phyloP scores from a whole-genome alignment of 164 flowering plant genomes.

The Hamamelis virginiana region DNA sequence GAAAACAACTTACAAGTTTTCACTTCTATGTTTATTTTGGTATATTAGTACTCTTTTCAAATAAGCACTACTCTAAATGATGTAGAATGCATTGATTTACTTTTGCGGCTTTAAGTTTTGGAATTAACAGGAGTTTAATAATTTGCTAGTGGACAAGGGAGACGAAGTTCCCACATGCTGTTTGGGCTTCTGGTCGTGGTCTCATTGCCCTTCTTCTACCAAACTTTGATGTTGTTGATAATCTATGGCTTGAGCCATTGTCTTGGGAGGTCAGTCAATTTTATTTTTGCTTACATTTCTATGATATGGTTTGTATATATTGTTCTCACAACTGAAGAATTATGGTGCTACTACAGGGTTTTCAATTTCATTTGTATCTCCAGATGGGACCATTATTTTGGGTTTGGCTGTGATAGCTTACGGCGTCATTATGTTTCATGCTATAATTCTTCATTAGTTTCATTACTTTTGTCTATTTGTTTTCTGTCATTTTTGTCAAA shows the following conservation, averaged over 20 bases:
- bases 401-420: not conserved
- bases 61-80: not conserved
- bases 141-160: conserved; percentile 80
- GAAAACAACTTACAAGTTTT: not conserved
- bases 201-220: conserved; percentile 83
- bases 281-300: conserved; percentile 1
- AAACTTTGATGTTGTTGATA: conserved; percentile 84
- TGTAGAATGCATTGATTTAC: conserved; percentile 2
- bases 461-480: too few species aligned
- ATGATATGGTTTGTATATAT: not conserved
- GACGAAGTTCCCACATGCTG: conserved; percentile 90
- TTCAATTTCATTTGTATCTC: not conserved
- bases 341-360: not conserved
- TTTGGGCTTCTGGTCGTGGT: conserved; percentile 99
- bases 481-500: too few species aligned
- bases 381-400: not conserved
- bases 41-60: not conserved
- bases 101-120: not conserved
- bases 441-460: too few species aligned
- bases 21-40: not conserved
- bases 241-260: conserved; percentile 89
- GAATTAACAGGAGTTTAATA: conserved; percentile 11
- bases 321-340: not conserved
- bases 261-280: conserved; percentile 80
- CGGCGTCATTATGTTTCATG: too few species aligned